Evolutionary conservation across 2,329 filamentous ascomycete species (phyloP), one percentile per base, ranked within the genome.

Genomic region (Cladophialophora psammophila): DNA sequence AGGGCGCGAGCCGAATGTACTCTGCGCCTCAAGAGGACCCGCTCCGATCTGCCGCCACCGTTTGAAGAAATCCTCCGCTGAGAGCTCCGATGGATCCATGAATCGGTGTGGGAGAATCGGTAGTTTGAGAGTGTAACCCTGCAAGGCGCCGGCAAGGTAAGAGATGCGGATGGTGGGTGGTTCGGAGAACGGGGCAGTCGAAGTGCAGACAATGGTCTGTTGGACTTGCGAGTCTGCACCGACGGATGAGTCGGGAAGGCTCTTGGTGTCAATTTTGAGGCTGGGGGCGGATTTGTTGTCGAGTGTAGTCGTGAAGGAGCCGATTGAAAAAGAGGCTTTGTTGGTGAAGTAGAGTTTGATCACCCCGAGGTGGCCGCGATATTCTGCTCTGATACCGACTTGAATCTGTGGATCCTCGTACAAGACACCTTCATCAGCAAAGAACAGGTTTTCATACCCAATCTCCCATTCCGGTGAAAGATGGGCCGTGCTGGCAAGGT

Each of bases 31-130:
- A 35, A 96, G 87, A 0, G 94, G 90, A 1, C 88, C 88, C 5
- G 91, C 93, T 12, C 95, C 95, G 74, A 99, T 98, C 80, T 99
- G 95, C 84, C 97, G 96, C 95, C 95, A 99, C 60, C 96, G 86
- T 84, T 96, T 97, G 87, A 99, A 99, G 80, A 98, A 99, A 76
- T 99, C 95, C 60, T 99, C 95, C 0, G 90, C 88, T 6, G 87
- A 87, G 45, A 99, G 83, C 64, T 95, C 90, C 0, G 95, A 94
- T 0, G 92, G 88, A 70, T 97, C 94, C 93, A 98, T 97, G 76
- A 97, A 99, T 78, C 97, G 97, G 80, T 98, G 94, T 62, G 94
- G 87, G 0, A 92, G 84, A 3, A 99, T 87, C 0, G 95, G 95
- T 4, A 99, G 85, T 78, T 96, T 94, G 48, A 99, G 83, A 0